Evolutionary conservation across 345 rosid species (phyloP).

Genomic region (Moricandia arvensis): DNA sequence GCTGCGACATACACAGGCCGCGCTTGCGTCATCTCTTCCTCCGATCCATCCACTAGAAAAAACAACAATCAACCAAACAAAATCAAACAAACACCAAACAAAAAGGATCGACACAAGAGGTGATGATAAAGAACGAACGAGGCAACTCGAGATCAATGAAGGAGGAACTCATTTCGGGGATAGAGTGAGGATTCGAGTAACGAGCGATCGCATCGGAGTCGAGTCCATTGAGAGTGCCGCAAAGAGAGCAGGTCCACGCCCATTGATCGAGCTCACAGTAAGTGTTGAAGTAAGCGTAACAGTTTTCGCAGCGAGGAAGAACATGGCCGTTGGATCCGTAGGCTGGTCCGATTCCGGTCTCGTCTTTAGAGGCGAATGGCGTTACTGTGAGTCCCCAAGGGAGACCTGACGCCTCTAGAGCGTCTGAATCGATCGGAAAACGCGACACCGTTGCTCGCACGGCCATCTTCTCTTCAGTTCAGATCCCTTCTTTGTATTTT

Average conservation of each 20-base stretch:
- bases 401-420: constrained; percentile 74
- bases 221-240: constrained; percentile 88
- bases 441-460: constrained; percentile 79
- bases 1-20: constrained; percentile 97
- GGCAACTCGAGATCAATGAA: constrained; percentile 93
- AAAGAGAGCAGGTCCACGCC: constrained; percentile 93
- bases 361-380: constrained; percentile 85
- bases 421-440: constrained; percentile 77
- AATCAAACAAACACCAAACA: neutral
- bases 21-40: constrained; percentile 71
- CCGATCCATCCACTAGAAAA: constrained; percentile 65
- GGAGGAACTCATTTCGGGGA: constrained; percentile 85
- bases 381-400: constrained; percentile 94
- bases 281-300: constrained; percentile 92
- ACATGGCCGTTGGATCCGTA: constrained; percentile 81
- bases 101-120: neutral
- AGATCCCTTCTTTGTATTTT: neutral
- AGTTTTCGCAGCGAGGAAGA: constrained; percentile 90
- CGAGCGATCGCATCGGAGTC: constrained; percentile 69
- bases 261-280: constrained; percentile 94
- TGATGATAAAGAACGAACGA: constrained; percentile 37
- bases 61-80: neutral
- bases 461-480: constrained; percentile 48
- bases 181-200: constrained; percentile 73
- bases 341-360: constrained; percentile 69